phyloP scores from a whole-genome alignment of 2,329 filamentous ascomycete genomes.

The Ceratocystis albifundus region DNA sequence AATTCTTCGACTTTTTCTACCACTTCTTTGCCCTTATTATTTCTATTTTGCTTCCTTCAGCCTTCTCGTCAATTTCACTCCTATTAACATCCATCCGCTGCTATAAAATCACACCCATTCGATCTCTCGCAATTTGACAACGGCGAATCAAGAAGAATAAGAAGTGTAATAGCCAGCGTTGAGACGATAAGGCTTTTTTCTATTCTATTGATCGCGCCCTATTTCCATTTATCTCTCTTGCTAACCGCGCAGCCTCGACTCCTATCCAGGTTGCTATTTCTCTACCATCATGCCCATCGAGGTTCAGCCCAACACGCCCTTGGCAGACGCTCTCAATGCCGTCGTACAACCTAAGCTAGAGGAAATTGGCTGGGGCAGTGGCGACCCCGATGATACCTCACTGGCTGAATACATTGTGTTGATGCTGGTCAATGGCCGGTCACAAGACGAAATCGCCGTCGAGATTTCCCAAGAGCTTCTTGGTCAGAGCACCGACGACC shows the following conservation, averaged over 20 bases:
- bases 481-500: slow-evolving; percentile 68
- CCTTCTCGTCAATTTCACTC: neutral
- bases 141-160: neutral
- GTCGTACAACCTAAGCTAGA: slow-evolving; percentile 83
- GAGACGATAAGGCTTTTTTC: neutral
- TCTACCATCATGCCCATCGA: slow-evolving; percentile 59
- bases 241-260: slow-evolving; percentile 8
- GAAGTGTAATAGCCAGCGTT: neutral
- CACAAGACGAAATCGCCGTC: slow-evolving; percentile 73
- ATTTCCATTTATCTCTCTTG: no score
- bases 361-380: slow-evolving; percentile 83
- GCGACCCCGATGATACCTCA: slow-evolving; percentile 63
- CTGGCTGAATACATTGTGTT: slow-evolving; percentile 93
- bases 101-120: neutral
- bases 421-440: slow-evolving; percentile 94
- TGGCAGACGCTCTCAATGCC: slow-evolving; percentile 71
- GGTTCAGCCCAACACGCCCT: slow-evolving; percentile 62
- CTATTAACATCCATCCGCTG: neutral
- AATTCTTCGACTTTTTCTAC: neutral
- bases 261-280: slow-evolving; percentile 14
- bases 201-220: neutral
- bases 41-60: neutral
- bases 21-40: neutral
- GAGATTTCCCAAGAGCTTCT: slow-evolving; percentile 85
- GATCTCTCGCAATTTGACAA: no score